These are phyloP conservation scores for Pleurotus eryngii DNA, from an alignment of 768 basidiomycete species.

Conservation along the genomic window DNA sequence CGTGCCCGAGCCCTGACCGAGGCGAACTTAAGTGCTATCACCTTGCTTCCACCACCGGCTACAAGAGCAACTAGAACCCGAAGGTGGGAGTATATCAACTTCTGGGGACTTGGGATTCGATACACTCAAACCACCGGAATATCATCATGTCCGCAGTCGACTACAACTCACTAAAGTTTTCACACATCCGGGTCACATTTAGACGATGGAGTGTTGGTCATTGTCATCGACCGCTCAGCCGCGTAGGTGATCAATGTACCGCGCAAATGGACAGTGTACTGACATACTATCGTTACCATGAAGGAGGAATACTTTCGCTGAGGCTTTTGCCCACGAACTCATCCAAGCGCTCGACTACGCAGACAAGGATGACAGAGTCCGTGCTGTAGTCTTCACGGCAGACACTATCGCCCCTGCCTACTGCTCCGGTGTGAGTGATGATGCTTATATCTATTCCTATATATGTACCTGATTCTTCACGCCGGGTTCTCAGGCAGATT, in stretches of 20 bases:
- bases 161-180: conserved; percentile 35
- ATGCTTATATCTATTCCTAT: not conserved
- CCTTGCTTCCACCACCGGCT: not conserved
- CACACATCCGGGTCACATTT: conserved; percentile 39
- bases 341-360: conserved; percentile 40
- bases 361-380: conserved; percentile 51
- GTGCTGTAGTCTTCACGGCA: conserved; percentile 48
- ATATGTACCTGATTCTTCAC: not conserved
- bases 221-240: conserved; percentile 39
- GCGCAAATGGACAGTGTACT: not conserved
- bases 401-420: conserved; percentile 49
- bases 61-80: not conserved
- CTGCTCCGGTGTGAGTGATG: conserved; percentile 47
- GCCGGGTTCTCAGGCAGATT: conserved; percentile 38
- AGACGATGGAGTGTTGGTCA: conserved; percentile 40
- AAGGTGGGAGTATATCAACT: not conserved
- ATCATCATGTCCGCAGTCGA: conserved; percentile 9
- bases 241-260: conserved; percentile 34
- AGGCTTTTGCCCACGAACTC: conserved; percentile 32
- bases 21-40: not conserved
- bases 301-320: conserved; percentile 45
- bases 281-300: not conserved
- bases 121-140: not conserved
- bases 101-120: not conserved
- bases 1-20: no score